Percentiles rank a stretch among this genome's conserved stretches.
phyloP scores from a whole-genome alignment of 306 rosid species.

The Medicago lupulina region DNA sequence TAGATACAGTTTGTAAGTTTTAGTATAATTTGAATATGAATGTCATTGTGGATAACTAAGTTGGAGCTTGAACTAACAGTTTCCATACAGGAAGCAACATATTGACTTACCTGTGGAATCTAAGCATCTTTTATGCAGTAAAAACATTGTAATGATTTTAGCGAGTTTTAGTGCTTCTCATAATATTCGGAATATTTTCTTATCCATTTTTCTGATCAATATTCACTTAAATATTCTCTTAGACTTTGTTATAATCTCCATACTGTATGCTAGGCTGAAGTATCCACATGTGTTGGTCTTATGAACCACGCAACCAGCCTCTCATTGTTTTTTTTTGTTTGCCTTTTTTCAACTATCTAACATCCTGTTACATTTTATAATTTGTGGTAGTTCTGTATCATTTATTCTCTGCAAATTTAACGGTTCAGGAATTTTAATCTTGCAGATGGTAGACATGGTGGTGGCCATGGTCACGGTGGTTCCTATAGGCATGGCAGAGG shows the following conservation, averaged over 20 bases:
- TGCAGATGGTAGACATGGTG: slow-evolving; percentile 91
- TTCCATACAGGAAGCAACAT: background rate
- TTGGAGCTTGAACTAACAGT: slow-evolving; percentile 21
- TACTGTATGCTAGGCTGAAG: slow-evolving; percentile 6
- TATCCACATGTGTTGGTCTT: slow-evolving; percentile 1
- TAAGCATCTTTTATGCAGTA: background rate
- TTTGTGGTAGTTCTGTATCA: slow-evolving; percentile 30
- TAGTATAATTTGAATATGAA: slow-evolving; percentile 2
- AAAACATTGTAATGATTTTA: background rate
- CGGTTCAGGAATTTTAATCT: slow-evolving; percentile 27
- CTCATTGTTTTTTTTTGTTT: slow-evolving; percentile 9
- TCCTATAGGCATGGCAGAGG: slow-evolving; percentile 78
- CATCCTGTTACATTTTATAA: slow-evolving; percentile 13
- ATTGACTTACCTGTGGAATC: background rate
- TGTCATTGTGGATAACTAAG: slow-evolving; percentile 9
- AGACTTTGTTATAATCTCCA: background rate
- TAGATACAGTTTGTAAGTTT: background rate
- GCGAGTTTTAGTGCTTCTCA: slow-evolving; percentile 17
- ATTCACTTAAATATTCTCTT: slow-evolving; percentile 6
- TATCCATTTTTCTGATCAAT: slow-evolving; percentile 3
- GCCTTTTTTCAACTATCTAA: background rate
- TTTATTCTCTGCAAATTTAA: slow-evolving; percentile 29
- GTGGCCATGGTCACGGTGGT: slow-evolving; percentile 84
- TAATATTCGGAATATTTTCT: background rate
- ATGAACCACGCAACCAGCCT: slow-evolving; percentile 5